Evolutionary conservation across 1,139 yeast genomes (phyloP).

Genomic region (Blastobotrys malaysiensis): DNA sequence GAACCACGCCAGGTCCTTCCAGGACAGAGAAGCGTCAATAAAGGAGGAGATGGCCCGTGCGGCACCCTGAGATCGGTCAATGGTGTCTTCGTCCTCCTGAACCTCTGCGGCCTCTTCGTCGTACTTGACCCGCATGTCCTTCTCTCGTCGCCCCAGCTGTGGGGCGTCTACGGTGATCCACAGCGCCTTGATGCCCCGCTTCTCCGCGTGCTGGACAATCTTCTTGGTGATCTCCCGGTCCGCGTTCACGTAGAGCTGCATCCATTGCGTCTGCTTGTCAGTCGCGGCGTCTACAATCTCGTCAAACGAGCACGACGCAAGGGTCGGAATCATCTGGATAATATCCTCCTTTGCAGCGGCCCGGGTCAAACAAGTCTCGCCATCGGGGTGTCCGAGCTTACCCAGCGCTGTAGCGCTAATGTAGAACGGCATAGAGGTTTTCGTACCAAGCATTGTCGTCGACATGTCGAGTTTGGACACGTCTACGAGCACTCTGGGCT

Average conservation of each 20-base stretch:
- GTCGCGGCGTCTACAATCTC: conserved; percentile 48
- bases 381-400: conserved; percentile 51
- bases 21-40: conserved; percentile 72
- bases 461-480: conserved; percentile 51
- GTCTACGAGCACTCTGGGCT: conserved; percentile 74
- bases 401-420: conserved; percentile 57
- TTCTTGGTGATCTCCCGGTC: conserved; percentile 56
- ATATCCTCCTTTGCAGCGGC: conserved; percentile 45
- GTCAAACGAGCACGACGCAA: conserved; percentile 51
- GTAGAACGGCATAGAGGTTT: conserved; percentile 46
- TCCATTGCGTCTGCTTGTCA: conserved; percentile 70
- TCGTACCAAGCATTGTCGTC: conserved; percentile 49
- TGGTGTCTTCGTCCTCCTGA: conserved; percentile 38
- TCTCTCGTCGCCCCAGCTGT: conserved; percentile 85
- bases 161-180: conserved; percentile 94
- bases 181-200: conserved; percentile 69
- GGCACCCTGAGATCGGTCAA: conserved; percentile 75
- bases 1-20: conserved; percentile 62
- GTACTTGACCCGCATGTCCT: conserved; percentile 53
- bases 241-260: conserved; percentile 79
- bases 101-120: conserved; percentile 56
- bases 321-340: conserved; percentile 54
- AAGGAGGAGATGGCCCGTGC: conserved; percentile 81
- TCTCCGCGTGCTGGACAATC: conserved; percentile 66
- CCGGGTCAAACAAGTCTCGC: conserved; percentile 47